Evolutionary conservation across 805 yeast species (phyloP), one percentile per base, ranked within the genome.

Genomic region (Candida xyloterini): DNA sequence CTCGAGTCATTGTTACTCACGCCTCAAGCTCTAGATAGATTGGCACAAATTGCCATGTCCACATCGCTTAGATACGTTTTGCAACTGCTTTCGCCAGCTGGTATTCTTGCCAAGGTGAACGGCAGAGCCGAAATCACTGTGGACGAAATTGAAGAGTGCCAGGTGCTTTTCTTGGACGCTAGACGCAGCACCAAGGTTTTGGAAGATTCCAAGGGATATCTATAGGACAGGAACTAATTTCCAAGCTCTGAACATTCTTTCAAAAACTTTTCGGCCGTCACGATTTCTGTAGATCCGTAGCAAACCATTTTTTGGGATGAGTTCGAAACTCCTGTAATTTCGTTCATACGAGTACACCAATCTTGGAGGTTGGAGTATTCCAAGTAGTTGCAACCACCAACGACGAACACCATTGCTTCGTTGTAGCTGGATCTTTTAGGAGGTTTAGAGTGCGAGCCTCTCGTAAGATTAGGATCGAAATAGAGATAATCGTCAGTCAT

Each of bases 341-440:
- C 49, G 29, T 52, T 57, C 27, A 47, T 34, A 7, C 50, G 46
- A 36, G 56, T 63, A 28, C 70, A 67, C 95, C 96, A 90, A 61
- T 90, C 96, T 62, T 87, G 95, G 56, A 93, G 73, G 56, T 91
- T 91, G 44, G 90, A 95, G 59, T 91, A 93, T 66, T 93, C 99
- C 47, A 86, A 67, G 59, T 89, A 93, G 62, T 87, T 90, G 33
- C 98, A 98, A 25, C 99, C 99, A 18, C 99, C 99, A 40, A 93
- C 90, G 37, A 90, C 87, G 61, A 93, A 93, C 15, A 93, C 95
- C 35, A 87, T 67, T 1, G 95, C 79, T 50, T 88, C 93, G 43
- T 79, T 79, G 60, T 86, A 88, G 9, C 81, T 68, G 50, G 82
- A 85, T 56, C 95, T 78, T 60, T 79, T 84, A 27, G 97, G 97